Evolutionary conservation across 257 asterid genomes (phyloP).

Genomic region (Plectranthus barbatus): DNA sequence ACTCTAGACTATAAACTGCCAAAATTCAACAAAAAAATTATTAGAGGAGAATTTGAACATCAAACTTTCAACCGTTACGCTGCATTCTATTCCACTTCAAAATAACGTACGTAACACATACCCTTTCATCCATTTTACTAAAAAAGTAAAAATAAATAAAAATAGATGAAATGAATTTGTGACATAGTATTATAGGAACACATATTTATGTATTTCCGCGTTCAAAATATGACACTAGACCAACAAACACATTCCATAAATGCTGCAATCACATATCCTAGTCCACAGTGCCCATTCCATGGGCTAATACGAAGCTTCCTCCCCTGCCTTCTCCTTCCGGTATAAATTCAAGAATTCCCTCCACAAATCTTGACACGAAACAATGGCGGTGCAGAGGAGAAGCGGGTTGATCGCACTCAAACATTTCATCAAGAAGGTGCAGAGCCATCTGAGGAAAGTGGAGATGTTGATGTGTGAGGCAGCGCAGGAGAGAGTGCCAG

Average conservation of each 20-base stretch:
- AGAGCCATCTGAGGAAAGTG: conserved; percentile 2
- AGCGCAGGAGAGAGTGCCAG: conserved; percentile 5
- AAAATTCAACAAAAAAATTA: no score
- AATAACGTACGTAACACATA: no score
- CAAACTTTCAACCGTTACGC: no score
- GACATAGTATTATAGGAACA: no score
- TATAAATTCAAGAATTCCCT: conserved; percentile 25
- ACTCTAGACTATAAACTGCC: no score
- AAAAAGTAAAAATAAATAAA: no score
- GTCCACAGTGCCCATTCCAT: no score
- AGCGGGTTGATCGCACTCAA: conserved; percentile 8
- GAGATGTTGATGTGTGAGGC: background rate
- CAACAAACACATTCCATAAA: conserved; percentile 15
- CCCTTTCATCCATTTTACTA: no score
- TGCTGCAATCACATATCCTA: conserved; percentile 15
- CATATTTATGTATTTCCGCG: conserved; percentile 25
- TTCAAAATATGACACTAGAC: conserved; percentile 2
- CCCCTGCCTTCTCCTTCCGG: background rate
- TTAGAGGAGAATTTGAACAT: no score
- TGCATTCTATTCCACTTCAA: no score
- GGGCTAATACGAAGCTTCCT: conserved; percentile 37
- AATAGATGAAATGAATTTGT: no score
- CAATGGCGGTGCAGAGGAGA: conserved; percentile 14
- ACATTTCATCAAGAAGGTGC: conserved; percentile 18
- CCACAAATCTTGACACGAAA: background rate